Percentiles rank a stretch among this genome's conserved stretches.
Evolutionary conservation across 495 filamentous ascomycete genomes (phyloP).

Genomic region (Aspergillus hancockii): DNA sequence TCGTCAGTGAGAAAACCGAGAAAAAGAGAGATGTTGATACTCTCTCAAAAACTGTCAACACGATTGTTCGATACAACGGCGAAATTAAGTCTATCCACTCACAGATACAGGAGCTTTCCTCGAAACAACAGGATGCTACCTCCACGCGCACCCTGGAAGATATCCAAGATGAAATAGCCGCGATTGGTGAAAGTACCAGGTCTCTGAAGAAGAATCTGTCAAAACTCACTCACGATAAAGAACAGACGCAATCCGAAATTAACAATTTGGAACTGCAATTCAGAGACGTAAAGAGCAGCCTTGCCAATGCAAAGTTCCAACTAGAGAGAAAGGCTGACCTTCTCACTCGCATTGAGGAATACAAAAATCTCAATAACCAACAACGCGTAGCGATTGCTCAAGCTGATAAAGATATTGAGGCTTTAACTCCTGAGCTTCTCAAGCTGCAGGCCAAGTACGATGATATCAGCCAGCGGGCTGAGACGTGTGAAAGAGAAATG

Average conservation of each 20-base stretch:
- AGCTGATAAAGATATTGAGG: constrained; percentile 68
- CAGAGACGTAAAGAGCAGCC: constrained; percentile 66
- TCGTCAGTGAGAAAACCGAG: constrained; percentile 63
- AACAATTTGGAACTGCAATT: constrained; percentile 70
- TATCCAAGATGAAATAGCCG: constrained; percentile 73
- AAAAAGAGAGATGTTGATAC: constrained; percentile 73
- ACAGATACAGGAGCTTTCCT: constrained; percentile 69
- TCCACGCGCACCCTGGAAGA: constrained; percentile 71
- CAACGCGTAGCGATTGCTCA: constrained; percentile 67
- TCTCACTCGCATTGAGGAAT: constrained; percentile 66
- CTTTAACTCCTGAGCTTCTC: constrained; percentile 68
- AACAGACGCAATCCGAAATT: constrained; percentile 66
- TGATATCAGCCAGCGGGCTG: constrained; percentile 69
- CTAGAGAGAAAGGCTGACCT: constrained; percentile 76
- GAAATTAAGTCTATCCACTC: constrained; percentile 69
- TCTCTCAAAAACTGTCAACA: constrained; percentile 71
- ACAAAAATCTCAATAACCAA: constrained; percentile 63
- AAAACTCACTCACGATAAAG: constrained; percentile 67
- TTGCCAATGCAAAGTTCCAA: constrained; percentile 67
- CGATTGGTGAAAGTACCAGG: constrained; percentile 66
- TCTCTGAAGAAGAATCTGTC: constrained; percentile 59
- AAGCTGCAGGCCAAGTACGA: constrained; percentile 73
- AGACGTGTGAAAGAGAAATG: constrained; percentile 71
- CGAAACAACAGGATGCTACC: constrained; percentile 68
- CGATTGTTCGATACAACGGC: constrained; percentile 68